A percentile compares a stretch with the other conserved stretches of the same genome.
Evolutionary conservation across 1,284 basidiomycete species (phyloP).

Genomic region (Clitocybe nebularis): DNA sequence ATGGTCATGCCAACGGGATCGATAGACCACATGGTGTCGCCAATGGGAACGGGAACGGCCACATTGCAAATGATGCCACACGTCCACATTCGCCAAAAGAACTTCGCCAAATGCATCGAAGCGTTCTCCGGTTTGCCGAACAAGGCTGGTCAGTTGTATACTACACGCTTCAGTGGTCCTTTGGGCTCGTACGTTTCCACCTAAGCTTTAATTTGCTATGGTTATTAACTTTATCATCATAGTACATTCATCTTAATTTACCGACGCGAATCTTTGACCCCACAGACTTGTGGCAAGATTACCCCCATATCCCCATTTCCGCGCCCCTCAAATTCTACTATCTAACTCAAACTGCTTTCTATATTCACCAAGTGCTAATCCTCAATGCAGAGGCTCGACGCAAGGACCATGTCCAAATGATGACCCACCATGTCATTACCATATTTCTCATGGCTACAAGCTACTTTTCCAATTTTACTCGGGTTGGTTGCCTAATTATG

Average conservation of each 20-base stretch:
- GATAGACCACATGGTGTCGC: slow-evolving; percentile 23
- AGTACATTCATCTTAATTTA: slow-evolving; percentile 80
- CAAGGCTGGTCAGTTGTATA: slow-evolving; percentile 91
- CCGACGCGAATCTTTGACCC: slow-evolving; percentile 69
- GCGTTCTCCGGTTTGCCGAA: slow-evolving; percentile 86
- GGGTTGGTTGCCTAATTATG: slow-evolving; percentile 86
- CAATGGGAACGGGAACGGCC: slow-evolving; percentile 26
- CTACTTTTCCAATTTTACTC: slow-evolving; percentile 83
- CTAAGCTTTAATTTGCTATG: slow-evolving; percentile 11
- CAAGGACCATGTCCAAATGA: slow-evolving; percentile 95
- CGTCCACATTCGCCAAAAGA: slow-evolving; percentile 35
- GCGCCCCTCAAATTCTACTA: slow-evolving; percentile 89
- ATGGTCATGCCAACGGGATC: slow-evolving; percentile 26
- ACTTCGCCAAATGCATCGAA: slow-evolving; percentile 58
- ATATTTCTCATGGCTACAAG: slow-evolving; percentile 74
- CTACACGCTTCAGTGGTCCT: slow-evolving; percentile 70
- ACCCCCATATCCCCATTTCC: slow-evolving; percentile 80
- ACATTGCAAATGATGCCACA: slow-evolving; percentile 23
- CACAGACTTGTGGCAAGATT: slow-evolving; percentile 72
- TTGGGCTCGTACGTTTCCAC: slow-evolving; percentile 86
- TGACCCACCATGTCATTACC: slow-evolving; percentile 92
- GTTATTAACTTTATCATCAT: slow-evolving; percentile 12
- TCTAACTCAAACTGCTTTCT: slow-evolving; percentile 89
- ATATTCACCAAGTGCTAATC: slow-evolving; percentile 88
- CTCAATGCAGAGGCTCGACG: slow-evolving; percentile 91